Percentiles rank a stretch among this genome's conserved stretches.
These are phyloP conservation scores for Trypanosoma cruzi DNA, from an alignment of 208 protist genomes.

Conservation along the genomic window DNA sequence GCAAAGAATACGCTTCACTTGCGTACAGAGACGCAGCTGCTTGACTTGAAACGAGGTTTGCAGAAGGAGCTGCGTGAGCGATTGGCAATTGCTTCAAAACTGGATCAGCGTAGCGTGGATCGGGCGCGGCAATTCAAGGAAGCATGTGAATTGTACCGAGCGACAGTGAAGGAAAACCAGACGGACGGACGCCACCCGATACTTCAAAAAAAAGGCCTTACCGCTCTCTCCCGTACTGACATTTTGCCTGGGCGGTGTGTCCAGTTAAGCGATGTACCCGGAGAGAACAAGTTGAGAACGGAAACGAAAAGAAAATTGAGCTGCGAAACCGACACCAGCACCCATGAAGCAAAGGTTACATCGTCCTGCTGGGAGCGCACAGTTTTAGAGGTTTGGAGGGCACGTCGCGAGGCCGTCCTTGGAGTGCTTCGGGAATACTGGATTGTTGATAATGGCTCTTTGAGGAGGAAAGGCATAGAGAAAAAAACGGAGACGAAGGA, in stretches of 20 bases:
- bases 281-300: not conserved
- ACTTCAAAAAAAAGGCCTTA: no score
- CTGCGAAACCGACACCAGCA: not conserved
- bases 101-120: not conserved
- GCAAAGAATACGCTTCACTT: not conserved
- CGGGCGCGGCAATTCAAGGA: conserved; percentile 2
- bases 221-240: no score
- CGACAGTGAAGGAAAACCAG: not conserved
- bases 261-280: not conserved
- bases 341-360: not conserved
- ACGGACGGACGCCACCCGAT: not conserved
- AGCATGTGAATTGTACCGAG: not conserved
- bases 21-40: not conserved
- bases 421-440: not conserved
- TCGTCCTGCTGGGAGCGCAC: conserved; percentile 11
- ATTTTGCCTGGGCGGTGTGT: not conserved
- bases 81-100: not conserved
- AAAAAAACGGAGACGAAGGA: not conserved
- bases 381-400: conserved; percentile 18
- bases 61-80: conserved; percentile 5
- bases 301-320: not conserved
- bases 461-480: not conserved
- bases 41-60: not conserved
- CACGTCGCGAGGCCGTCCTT: conserved; percentile 12
- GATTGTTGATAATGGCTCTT: not conserved